These are phyloP conservation scores for Peribolospora kevripleyi DNA, from an alignment of 768 basidiomycete genomes.

Conservation along the genomic window DNA sequence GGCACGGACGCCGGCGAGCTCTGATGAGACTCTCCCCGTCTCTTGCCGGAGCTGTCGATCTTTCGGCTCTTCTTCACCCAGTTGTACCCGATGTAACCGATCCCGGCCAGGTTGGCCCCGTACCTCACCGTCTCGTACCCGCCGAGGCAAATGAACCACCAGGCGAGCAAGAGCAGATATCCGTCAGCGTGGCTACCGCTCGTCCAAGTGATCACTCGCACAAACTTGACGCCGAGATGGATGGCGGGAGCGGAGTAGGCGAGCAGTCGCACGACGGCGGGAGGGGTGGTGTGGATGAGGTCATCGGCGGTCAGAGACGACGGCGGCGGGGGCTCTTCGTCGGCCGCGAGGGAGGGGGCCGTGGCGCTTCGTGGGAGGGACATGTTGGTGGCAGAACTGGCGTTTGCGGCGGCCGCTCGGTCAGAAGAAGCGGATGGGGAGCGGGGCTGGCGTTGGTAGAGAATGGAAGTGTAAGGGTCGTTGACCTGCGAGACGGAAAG, in stretches of 20 bases:
- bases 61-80: neutral
- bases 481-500: no score
- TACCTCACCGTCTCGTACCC: conserved; percentile 9
- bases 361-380: no score
- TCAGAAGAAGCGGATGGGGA: no score
- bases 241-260: conserved; percentile 13
- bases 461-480: no score
- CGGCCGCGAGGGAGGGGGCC: no score
- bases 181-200: conserved; percentile 9
- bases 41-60: neutral
- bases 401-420: no score
- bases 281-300: conserved; percentile 13
- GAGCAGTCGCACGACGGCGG: conserved; percentile 14
- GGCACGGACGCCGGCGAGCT: neutral
- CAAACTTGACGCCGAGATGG: neutral
- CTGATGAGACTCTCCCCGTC: neutral
- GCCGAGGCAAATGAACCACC: conserved; percentile 15
- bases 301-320: neutral
- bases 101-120: conserved; percentile 7
- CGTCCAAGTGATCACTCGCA: conserved; percentile 15
- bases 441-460: no score
- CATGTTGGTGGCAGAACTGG: no score
- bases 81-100: neutral
- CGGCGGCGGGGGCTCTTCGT: conserved; percentile 10
- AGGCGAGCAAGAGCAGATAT: conserved; percentile 12